phyloP scores from a whole-genome alignment of 805 yeast species.

The Monosporozyma solicola region DNA sequence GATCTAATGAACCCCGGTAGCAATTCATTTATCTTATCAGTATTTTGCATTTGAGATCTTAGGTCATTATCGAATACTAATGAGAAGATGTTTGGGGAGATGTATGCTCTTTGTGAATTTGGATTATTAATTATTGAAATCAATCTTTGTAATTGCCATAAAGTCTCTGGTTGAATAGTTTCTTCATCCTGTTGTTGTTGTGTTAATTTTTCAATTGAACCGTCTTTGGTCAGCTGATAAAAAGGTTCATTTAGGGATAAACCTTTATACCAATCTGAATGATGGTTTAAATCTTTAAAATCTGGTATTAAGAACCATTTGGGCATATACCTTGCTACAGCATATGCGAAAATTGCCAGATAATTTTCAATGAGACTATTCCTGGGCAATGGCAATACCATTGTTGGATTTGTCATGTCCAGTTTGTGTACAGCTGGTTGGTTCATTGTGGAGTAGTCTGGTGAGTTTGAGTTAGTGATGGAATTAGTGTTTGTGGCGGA shows the following conservation, averaged over 20 bases:
- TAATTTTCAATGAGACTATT: conserved; percentile 23
- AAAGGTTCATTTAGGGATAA: background rate
- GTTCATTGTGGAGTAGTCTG: conserved; percentile 5
- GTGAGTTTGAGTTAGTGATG: background rate
- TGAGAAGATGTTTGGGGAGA: conserved; percentile 16
- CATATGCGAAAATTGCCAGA: conserved; percentile 22
- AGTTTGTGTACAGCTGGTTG: conserved; percentile 5
- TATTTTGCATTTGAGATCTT: conserved; percentile 12
- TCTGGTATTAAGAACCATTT: conserved; percentile 17
- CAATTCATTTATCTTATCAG: conserved; percentile 24
- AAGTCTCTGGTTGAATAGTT: conserved; percentile 16
- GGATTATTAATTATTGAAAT: conserved; percentile 16
- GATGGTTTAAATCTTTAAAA: conserved; percentile 17
- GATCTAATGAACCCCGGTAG: conserved; percentile 24
- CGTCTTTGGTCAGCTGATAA: background rate
- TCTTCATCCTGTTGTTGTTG: background rate
- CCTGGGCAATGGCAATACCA: conserved; percentile 19
- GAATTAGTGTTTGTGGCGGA: too few species aligned
- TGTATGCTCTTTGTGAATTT: conserved; percentile 17
- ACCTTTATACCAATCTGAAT: conserved; percentile 23
- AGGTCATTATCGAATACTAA: conserved; percentile 16
- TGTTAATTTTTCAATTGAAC: background rate
- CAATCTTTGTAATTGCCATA: conserved; percentile 25
- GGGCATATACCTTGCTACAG: conserved; percentile 20
- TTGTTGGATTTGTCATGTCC: conserved; percentile 15